phyloP scores from a whole-genome alignment of 805 yeast genomes.

The Limtongia smithiae region DNA sequence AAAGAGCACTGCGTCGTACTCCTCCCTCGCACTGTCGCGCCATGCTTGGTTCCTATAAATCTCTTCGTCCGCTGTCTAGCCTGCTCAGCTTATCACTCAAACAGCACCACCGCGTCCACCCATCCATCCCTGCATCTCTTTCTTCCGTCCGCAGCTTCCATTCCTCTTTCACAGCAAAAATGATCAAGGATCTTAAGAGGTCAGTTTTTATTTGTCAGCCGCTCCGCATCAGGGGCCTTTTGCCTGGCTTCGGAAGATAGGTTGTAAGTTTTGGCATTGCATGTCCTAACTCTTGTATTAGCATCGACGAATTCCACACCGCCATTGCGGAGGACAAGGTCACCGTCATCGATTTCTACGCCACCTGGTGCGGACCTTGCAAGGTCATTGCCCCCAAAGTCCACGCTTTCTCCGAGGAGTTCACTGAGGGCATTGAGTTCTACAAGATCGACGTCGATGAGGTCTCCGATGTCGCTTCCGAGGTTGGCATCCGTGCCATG shows the following conservation, averaged over 20 bases:
- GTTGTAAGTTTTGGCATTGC: not conserved
- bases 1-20: too few species aligned
- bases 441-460: constrained; percentile 90
- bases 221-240: not conserved
- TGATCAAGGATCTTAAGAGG: constrained; percentile 26
- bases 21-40: too few species aligned
- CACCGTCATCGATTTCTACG: constrained; percentile 92
- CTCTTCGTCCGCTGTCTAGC: too few species aligned
- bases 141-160: constrained; percentile 8
- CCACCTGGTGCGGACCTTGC: constrained; percentile 99
- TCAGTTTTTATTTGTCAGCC: not conserved
- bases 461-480: constrained; percentile 68
- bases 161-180: constrained; percentile 8
- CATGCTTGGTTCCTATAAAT: too few species aligned
- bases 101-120: too few species aligned
- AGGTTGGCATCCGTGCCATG: constrained; percentile 60
- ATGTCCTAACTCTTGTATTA: not conserved
- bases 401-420: constrained; percentile 69
- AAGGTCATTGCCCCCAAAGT: constrained; percentile 93
- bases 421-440: constrained; percentile 58
- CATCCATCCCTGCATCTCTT: too few species aligned
- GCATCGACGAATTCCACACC: constrained; percentile 58
- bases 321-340: constrained; percentile 62
- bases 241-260: not conserved
- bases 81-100: too few species aligned